Evolutionary conservation across 768 basidiomycete species (phyloP), one percentile per base, ranked within the genome.

Genomic region (Dioszegia hungarica): DNA sequence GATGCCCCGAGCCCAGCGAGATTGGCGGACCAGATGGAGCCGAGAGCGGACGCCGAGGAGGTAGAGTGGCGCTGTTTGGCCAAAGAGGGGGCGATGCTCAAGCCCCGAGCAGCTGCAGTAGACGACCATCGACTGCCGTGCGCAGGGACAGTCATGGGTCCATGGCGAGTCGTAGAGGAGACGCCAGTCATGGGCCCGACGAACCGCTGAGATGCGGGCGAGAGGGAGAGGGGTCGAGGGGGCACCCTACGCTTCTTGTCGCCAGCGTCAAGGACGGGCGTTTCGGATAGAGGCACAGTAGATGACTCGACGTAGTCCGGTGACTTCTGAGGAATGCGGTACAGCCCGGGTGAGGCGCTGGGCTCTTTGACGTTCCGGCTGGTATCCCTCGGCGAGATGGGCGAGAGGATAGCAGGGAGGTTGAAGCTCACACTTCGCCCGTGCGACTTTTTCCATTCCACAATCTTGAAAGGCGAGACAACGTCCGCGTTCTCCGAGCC

Each of bases 1-100:
- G 28, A 25, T 5, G 31, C 39, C 9, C 40, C 50, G 22, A 56
- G 52, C 20, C 46, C 44, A 22, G 47, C 27, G 11, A 60, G 28
- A 27, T 61, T 57, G 5, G 64, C 64, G 15, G 70, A 68, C 70
- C 67, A 68, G 24, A 68, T 72, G 1, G 61, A 61, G 6, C 27
- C 28, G 19, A 20, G 27, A 28, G 19, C 20, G 12, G 56, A 48
- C 19, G 34, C 47, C 24, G 24, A 10, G 8, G 29, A 22, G 6
- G 43, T 33, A 2, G 43, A 45, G 34, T 45, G 34, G 22, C 54
- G 41, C 44, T 44, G 54, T 46, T 56, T 58, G 0, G 60, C 55
- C 9, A 60, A 36, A n/a, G 63, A 29, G 10, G 57, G 60, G 19
- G 53, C 59, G 43, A 65, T 65, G 15, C 57, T 56, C 0, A 65